Evolutionary conservation across 2,329 filamentous ascomycete species (phyloP), one percentile per base, ranked within the genome.

Genomic region (Talaromyces marneffei): DNA sequence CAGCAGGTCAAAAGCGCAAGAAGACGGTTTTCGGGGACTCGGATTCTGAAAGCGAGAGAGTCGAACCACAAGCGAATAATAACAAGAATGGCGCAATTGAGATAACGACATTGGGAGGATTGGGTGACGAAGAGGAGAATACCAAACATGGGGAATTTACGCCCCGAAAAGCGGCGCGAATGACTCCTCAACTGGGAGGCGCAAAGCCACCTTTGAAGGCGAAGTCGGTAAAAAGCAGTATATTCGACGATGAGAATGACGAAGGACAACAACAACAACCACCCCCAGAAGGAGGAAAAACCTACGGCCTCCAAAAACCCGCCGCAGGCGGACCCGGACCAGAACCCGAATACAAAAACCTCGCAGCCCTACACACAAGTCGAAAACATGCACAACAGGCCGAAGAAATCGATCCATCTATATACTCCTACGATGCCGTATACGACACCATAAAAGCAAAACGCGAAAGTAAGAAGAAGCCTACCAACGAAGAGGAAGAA

Each of bases 341-440:
- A 18, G 52, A 55, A n/a, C 52, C 52, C 3, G 52, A 55, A 55
- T 80, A 75, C 65, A 76, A 70, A 37, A 80, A 80, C 60, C 72
- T 81, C n/a, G 76, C 79, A 12, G 74, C 77, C 14, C 65, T 79
- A 9, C 77, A 78, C 53, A 79, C 71, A 65, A 79, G 75, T 61
- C 75, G 71, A 54, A 75, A 79, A 65, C 77, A 80, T 58, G 74
- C 77, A 5, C 65, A 77, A 58, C 69, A 75, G 61, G 79, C 78
- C 2, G 70, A 78, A 55, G 69, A 76, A 18, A 66, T 81, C 9
- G 79, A 81, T 58, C 71, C 78, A 1, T 75, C 74, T 8, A 79
- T 80, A 50, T 81, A 81, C 68, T 79, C 79, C 63, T 81, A 81
- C 67, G 79, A 81, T 64, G 73, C 72, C 25, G 73, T 79, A 14